phyloP scores from a whole-genome alignment of 768 basidiomycete genomes.

The Mycena rebaudengoi region DNA sequence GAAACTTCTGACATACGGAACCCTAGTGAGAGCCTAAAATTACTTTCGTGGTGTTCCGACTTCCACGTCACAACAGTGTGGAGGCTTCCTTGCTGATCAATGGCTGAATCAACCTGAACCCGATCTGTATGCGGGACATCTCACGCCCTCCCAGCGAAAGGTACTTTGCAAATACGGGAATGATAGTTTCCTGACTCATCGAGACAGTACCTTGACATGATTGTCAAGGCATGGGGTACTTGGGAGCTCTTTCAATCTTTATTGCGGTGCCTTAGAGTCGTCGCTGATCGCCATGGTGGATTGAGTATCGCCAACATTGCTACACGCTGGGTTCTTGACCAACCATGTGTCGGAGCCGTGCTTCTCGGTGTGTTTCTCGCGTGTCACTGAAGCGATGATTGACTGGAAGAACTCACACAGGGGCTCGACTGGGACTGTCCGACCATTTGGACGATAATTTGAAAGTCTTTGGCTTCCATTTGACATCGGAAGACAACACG shows the following conservation, averaged over 20 bases:
- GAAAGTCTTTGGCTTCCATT: conserved; percentile 62
- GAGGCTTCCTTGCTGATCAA: conserved; percentile 80
- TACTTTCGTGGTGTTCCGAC: background rate
- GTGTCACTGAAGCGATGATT: background rate
- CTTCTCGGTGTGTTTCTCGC: conserved; percentile 68
- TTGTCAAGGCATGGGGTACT: conserved; percentile 78
- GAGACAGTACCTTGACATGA: conserved; percentile 87
- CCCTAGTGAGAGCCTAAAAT: conserved; percentile 60
- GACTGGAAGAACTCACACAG: conserved; percentile 41
- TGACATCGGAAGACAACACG: conserved; percentile 68
- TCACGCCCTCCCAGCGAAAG: conserved; percentile 88
- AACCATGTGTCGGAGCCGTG: conserved; percentile 80
- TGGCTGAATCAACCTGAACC: conserved; percentile 77
- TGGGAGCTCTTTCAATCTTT: conserved; percentile 81
- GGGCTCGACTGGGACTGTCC: conserved; percentile 76
- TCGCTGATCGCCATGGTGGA: conserved; percentile 73
- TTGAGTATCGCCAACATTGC: conserved; percentile 81
- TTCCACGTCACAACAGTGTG: conserved; percentile 61
- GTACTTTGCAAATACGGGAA: conserved; percentile 45
- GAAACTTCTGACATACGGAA: conserved; percentile 81
- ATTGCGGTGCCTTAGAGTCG: conserved; percentile 61
- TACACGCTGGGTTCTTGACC: conserved; percentile 86
- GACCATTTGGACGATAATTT: conserved; percentile 77
- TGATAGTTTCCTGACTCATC: background rate
- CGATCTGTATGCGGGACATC: conserved; percentile 67